These are phyloP conservation scores for Candida pseudofarinosa DNA, from an alignment of 805 yeast species.

Conservation along the genomic window DNA sequence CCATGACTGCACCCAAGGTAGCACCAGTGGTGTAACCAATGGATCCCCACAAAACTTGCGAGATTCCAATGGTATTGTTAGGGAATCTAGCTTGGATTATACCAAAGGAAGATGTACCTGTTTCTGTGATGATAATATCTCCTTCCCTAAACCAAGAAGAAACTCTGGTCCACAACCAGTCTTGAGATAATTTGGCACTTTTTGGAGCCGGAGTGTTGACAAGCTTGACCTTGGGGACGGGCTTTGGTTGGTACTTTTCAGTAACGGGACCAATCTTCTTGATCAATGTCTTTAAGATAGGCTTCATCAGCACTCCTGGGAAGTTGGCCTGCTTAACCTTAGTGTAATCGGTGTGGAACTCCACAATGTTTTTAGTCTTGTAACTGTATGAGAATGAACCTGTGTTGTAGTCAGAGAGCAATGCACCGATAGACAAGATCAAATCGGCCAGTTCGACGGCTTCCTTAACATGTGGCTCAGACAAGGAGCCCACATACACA, in stretches of 20 bases:
- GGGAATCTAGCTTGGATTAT: constrained; percentile 65
- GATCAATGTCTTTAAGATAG: constrained; percentile 43
- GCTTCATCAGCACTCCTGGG: constrained; percentile 41
- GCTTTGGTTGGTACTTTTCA: constrained; percentile 44
- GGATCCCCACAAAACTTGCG: constrained; percentile 76
- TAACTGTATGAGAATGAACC: constrained; percentile 38
- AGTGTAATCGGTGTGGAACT: constrained; percentile 40
- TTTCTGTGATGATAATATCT: constrained; percentile 65
- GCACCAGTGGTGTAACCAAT: constrained; percentile 71
- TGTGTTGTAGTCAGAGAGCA: constrained; percentile 39
- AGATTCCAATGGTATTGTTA: constrained; percentile 55
- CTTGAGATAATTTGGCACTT: constrained; percentile 43
- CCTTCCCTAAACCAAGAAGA: constrained; percentile 62
- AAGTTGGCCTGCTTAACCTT: constrained; percentile 36
- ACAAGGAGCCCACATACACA: constrained; percentile 36
- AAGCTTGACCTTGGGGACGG: constrained; percentile 52
- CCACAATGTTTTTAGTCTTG: constrained; percentile 35
- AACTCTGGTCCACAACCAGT: constrained; percentile 65
- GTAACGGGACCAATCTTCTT: constrained; percentile 28
- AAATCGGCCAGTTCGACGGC: constrained; percentile 36
- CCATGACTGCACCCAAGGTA: constrained; percentile 63
- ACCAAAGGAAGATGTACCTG: constrained; percentile 76
- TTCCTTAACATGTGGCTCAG: constrained; percentile 33
- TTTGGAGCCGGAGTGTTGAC: constrained; percentile 40
- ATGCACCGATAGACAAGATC: constrained; percentile 34